These are phyloP conservation scores for Lodderomyces pseudojiufengensis DNA, from an alignment of 1,139 yeast species.

Conservation along the genomic window DNA sequence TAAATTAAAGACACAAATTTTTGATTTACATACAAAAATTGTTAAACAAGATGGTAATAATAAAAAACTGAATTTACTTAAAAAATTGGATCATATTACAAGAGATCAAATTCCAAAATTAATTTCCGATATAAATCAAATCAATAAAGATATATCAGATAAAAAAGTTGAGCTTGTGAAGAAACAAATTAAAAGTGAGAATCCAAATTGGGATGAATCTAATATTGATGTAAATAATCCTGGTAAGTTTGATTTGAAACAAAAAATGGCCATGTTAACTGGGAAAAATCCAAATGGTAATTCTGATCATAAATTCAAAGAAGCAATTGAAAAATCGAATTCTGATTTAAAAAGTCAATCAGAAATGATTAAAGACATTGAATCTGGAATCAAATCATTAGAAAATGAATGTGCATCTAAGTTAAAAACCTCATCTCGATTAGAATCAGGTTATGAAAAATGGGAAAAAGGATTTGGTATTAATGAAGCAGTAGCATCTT, in stretches of 20 bases:
- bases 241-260: slow-evolving; percentile 77
- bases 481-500: slow-evolving; percentile 55
- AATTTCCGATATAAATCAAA: slow-evolving; percentile 54
- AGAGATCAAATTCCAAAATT: slow-evolving; percentile 65
- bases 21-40: slow-evolving; percentile 49
- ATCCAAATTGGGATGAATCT: slow-evolving; percentile 62
- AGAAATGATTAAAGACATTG: slow-evolving; percentile 66
- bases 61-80: slow-evolving; percentile 41
- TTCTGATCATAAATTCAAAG: slow-evolving; percentile 50
- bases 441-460: slow-evolving; percentile 58
- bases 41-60: slow-evolving; percentile 21
- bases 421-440: slow-evolving; percentile 41
- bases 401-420: slow-evolving; percentile 56
- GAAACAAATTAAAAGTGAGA: slow-evolving; percentile 48
- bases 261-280: slow-evolving; percentile 88
- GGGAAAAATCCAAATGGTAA: slow-evolving; percentile 53
- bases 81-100: slow-evolving; percentile 53
- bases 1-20: slow-evolving; percentile 58
- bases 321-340: slow-evolving; percentile 52
- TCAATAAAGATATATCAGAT: slow-evolving; percentile 67
- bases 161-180: slow-evolving; percentile 64
- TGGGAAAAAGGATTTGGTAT: slow-evolving; percentile 90
- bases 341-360: slow-evolving; percentile 55
- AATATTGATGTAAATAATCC: slow-evolving; percentile 74
- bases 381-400: slow-evolving; percentile 66